A percentile compares a stretch with the other conserved stretches of the same genome.
Conservation (phyloP, 306 rosid genomes). For the Quercus aquifolioides region DNA sequence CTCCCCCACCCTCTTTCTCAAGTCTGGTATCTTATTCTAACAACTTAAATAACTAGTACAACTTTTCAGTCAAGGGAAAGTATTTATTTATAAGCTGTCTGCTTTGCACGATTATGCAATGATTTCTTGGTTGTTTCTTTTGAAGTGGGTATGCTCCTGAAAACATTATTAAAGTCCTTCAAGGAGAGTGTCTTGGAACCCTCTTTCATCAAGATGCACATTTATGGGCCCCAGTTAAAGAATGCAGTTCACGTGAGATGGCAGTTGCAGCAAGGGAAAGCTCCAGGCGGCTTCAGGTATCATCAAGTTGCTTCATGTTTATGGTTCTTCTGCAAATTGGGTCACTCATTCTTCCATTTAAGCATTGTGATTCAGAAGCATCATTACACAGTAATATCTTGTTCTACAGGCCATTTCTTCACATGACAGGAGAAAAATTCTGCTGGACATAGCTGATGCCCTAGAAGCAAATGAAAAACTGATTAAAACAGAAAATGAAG, state of each 20-base stretch:
- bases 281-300: slow-evolving; percentile 93
- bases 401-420: slow-evolving; percentile 68
- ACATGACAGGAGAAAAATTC: slow-evolving; percentile 73
- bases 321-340: not conserved
- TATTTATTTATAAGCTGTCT: slow-evolving; percentile 10
- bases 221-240: slow-evolving; percentile 62
- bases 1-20: not conserved
- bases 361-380: slow-evolving; percentile 16
- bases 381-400: slow-evolving; percentile 21
- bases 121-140: slow-evolving; percentile 14
- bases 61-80: slow-evolving; percentile 1
- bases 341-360: not conserved
- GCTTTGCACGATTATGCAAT: slow-evolving; percentile 17
- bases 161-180: slow-evolving; percentile 73
- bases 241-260: slow-evolving; percentile 75
- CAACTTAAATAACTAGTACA: not conserved
- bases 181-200: slow-evolving; percentile 87
- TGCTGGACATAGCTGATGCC: slow-evolving; percentile 91
- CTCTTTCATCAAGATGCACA: slow-evolving; percentile 92
- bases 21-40: not conserved
- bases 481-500: slow-evolving; percentile 77
- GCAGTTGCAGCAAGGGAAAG: slow-evolving; percentile 97
- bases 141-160: slow-evolving; percentile 77
- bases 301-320: slow-evolving; percentile 9
- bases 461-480: slow-evolving; percentile 61